Percentiles rank a stretch among this genome's conserved stretches.
Evolutionary conservation across 2,329 filamentous ascomycete species (phyloP).

Genomic region (Chaetoscypha palmicola): DNA sequence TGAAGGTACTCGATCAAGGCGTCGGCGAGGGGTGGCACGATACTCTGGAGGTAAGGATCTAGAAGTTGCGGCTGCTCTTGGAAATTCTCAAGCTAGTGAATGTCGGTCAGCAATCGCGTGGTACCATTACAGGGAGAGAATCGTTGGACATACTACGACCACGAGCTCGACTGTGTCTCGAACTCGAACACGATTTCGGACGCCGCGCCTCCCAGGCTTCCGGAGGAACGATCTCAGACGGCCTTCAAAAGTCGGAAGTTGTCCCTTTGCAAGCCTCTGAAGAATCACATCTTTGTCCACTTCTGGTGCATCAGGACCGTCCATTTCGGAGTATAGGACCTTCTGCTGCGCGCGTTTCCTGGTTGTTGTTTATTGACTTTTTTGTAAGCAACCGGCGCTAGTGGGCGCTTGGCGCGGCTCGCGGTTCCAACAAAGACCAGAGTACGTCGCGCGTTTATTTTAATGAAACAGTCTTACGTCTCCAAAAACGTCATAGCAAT

Average conservation of each 20-base stretch:
- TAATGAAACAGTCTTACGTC: too few species aligned
- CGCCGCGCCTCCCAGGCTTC: slow-evolving; percentile 37
- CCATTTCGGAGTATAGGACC: too few species aligned
- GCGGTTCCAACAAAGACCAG: too few species aligned
- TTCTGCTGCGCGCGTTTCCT: too few species aligned
- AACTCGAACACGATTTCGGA: slow-evolving; percentile 44
- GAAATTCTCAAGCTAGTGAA: slow-evolving; percentile 76
- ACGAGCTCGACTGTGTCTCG: slow-evolving; percentile 44
- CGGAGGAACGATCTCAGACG: slow-evolving; percentile 46
- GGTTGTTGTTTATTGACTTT: too few species aligned
- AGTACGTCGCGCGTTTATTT: too few species aligned
- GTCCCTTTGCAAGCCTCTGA: slow-evolving; percentile 51
- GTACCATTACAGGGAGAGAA: too few species aligned
- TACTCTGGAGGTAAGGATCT: slow-evolving; percentile 70
- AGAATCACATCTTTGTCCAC: slow-evolving; percentile 56
- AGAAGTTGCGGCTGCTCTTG: slow-evolving; percentile 93
- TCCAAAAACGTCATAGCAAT: too few species aligned
- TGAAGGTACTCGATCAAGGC: slow-evolving; percentile 66
- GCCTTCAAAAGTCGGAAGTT: slow-evolving; percentile 51
- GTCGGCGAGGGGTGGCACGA: slow-evolving; percentile 67
- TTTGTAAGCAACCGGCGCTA: too few species aligned
- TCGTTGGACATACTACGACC: slow-evolving; percentile 36
- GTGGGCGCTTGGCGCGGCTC: too few species aligned
- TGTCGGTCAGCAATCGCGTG: too few species aligned
- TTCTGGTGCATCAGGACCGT: slow-evolving; percentile 57